Evolutionary conservation across 2,329 filamentous ascomycete species (phyloP), one percentile per base, ranked within the genome.

Genomic region (Ascosphaera aggregata): DNA sequence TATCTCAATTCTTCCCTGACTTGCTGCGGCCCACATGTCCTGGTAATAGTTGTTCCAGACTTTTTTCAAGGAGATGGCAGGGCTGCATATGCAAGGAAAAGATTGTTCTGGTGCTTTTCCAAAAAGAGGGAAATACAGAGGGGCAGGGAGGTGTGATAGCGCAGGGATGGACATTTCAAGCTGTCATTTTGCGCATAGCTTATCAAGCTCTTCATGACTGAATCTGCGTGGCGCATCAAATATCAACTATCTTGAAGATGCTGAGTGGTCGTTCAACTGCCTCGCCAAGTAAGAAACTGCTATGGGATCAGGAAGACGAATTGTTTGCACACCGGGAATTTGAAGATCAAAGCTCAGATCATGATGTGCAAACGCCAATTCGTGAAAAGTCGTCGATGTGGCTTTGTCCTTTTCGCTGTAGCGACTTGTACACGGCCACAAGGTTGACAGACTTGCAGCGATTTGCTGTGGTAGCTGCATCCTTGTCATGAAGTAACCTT

Each of bases 21-120:
- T n/a, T n/a, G n/a, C n/a, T n/a, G n/a, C n/a, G n/a, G n/a, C n/a
- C n/a, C n/a, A n/a, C n/a, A n/a, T n/a, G n/a, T n/a, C n/a, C n/a
- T n/a, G n/a, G 22, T 27, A 27, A 27, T 11, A 27, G 22, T 11
- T 27, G 22, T 5, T 27, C 22, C 7, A 32, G 30, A n/a, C n/a
- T n/a, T n/a, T 32, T 7, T 32, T 9, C 5, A 32, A 32, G 30
- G 30, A n/a, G 13, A 32, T n/a, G 13, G 34, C 9, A 18, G 34
- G 15, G 15, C 15, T 36, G 34, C 34, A 36, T 36, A 36, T 36
- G 34, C 34, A 36, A 19, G 17, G 9, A 36, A 17, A 36, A 36
- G 34, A n/a, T 9, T 36, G 17, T 36, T 36, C 34, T 36, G 5
- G 34, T 36, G 34, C 34, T 36, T 8, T 36, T 36, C 34, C 34